phyloP scores from a whole-genome alignment of 177 flowering plant species.

The Telopea speciosissima region DNA sequence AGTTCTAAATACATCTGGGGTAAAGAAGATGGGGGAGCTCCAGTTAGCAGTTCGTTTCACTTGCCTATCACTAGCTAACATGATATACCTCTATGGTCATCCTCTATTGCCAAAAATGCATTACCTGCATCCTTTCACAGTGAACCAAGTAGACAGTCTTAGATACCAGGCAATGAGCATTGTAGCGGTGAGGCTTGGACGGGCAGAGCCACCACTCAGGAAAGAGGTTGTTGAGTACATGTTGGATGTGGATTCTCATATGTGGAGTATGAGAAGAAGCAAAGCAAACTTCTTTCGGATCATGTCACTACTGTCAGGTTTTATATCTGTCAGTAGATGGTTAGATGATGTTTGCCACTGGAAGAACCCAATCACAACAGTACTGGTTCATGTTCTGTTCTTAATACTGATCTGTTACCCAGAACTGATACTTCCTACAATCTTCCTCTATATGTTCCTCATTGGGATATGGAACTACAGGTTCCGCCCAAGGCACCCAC shows the following conservation, averaged over 20 bases:
- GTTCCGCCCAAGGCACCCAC: slow-evolving; percentile 27
- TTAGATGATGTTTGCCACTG: slow-evolving; percentile 23
- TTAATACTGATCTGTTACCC: slow-evolving; percentile 25
- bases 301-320: slow-evolving; percentile 15
- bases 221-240: slow-evolving; percentile 36
- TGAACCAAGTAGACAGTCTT: slow-evolving; percentile 21
- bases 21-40: slow-evolving; percentile 37
- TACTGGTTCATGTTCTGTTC: slow-evolving; percentile 28
- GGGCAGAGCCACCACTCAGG: slow-evolving; percentile 34
- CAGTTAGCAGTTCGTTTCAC: slow-evolving; percentile 31
- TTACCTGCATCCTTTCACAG: slow-evolving; percentile 24
- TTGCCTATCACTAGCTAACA: slow-evolving; percentile 17
- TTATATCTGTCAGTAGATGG: slow-evolving; percentile 19
- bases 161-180: slow-evolving; percentile 28
- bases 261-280: slow-evolving; percentile 34
- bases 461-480: slow-evolving; percentile 31
- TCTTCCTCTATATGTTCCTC: slow-evolving; percentile 29
- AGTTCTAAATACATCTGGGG: slow-evolving; percentile 25
- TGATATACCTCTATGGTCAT: slow-evolving; percentile 16
- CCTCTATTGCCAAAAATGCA: slow-evolving; percentile 39
- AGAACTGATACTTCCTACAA: slow-evolving; percentile 28
- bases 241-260: slow-evolving; percentile 28
- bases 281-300: slow-evolving; percentile 34
- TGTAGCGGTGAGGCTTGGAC: slow-evolving; percentile 20
- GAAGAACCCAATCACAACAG: slow-evolving; percentile 30